Evolutionary conservation across 495 filamentous ascomycete species (phyloP).

Genomic region (Penicillium paxilli): DNA sequence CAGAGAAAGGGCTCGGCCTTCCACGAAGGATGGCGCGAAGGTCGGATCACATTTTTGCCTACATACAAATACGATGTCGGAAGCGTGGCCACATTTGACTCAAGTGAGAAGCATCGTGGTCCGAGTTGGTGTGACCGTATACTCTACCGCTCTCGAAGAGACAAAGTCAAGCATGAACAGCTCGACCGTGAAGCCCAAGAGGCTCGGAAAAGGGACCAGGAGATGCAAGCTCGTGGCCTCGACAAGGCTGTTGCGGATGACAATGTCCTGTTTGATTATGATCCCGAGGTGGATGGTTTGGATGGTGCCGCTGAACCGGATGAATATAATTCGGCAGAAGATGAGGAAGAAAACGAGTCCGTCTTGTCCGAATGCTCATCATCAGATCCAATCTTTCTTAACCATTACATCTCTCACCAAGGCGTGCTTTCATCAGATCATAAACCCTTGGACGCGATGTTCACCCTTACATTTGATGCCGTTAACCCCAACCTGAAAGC

Average conservation of each 20-base stretch:
- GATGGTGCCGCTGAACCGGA: constrained; percentile 42
- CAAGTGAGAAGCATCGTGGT: constrained; percentile 86
- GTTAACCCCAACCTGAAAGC: constrained; percentile 81
- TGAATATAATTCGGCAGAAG: constrained; percentile 51
- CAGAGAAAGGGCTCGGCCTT: constrained; percentile 76
- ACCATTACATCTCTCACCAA: constrained; percentile 86
- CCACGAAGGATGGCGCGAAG: constrained; percentile 89
- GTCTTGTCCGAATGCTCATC: constrained; percentile 12
- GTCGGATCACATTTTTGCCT: constrained; percentile 82
- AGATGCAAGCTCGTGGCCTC: constrained; percentile 79
- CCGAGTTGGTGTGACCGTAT: constrained; percentile 99
- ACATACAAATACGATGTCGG: constrained; percentile 97
- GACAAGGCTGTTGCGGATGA: constrained; percentile 77
- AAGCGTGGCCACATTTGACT: constrained; percentile 90
- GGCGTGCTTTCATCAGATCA: constrained; percentile 91
- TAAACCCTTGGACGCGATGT: constrained; percentile 82
- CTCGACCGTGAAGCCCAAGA: constrained; percentile 64
- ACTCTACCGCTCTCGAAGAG: constrained; percentile 73
- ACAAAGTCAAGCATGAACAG: constrained; percentile 69
- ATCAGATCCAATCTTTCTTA: constrained; percentile 58
- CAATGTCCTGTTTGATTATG: constrained; percentile 84
- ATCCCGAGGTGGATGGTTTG: constrained; percentile 72
- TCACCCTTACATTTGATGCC: constrained; percentile 78
- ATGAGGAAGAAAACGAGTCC: constrained; percentile 18
- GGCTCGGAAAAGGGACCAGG: constrained; percentile 70